Evolutionary conservation across 331 rosid species (phyloP), one percentile per base, ranked within the genome.

Genomic region (Pyracantha coccinea): DNA sequence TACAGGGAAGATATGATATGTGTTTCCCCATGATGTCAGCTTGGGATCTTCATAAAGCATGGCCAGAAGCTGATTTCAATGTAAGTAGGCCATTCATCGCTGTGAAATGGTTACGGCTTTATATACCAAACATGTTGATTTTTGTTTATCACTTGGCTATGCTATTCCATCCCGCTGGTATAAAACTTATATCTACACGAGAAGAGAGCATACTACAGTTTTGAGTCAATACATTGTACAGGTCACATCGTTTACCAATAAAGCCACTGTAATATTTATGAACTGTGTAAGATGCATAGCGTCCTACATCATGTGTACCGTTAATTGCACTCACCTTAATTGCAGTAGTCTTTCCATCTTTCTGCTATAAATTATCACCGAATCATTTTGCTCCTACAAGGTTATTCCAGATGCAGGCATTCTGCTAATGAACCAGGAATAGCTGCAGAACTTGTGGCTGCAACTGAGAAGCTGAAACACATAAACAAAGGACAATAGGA

Each of bases 1-100:
- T 82, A 73, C 81, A 93, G 97, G 98, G 98, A 84, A 87, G 98
- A 80, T 93, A 93, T 76, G 97, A 93, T 82, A 71, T 89, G 23
- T 89, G 96, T 84, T 93, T 97, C 72, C 98, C 98, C 52, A 88
- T 93, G 88, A 89, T 93, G 93, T 93, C 97, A n/a, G 97, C 98
- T 54, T 93, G 98, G 98, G 98, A 93, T 88, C 97, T 93, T 73
- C 98, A 91, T 88, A 93, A 89, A 83, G 93, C 84, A 60, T 93
- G 98, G 97, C 96, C 98, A 47, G 97, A 93, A 83, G 97, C 97
- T 69, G 95, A 91, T 57, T 75, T 93, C 24, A 85, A 83, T 93
- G 98, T 93, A 75, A 77, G 60, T 16, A 60, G 54, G 25, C 75
- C 63, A 58, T 44, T 82, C 27, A 13, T 31, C 25, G 59, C 77